Conservation (phyloP, 805 yeast genomes). For the Kuraishia cidri region DNA sequence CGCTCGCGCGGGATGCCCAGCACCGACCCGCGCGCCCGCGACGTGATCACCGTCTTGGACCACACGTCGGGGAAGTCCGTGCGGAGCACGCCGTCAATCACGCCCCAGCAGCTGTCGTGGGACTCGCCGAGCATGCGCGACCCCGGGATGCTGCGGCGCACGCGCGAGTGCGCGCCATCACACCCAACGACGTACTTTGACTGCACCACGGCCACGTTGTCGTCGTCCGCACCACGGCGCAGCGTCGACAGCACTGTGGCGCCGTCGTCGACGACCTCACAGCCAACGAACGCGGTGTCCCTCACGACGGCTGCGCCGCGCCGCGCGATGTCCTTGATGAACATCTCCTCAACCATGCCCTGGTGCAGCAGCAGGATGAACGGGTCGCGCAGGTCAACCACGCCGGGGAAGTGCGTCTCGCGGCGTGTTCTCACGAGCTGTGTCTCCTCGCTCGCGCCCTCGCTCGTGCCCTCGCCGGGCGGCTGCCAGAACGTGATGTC, state of each 20-base stretch:
- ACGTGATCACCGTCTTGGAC: conserved; percentile 21
- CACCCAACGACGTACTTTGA: conserved; percentile 22
- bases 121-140: conserved; percentile 22
- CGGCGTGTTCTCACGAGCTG: conserved; percentile 5
- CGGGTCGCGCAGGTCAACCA: conserved; percentile 8
- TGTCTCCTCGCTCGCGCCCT: too few relatives aligned
- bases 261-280: neutral
- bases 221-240: neutral
- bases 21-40: conserved; percentile 18
- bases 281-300: conserved; percentile 2
- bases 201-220: conserved; percentile 7
- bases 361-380: conserved; percentile 7
- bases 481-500: conserved; percentile 13
- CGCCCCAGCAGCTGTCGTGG: conserved; percentile 26
- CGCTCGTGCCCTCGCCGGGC: conserved; percentile 7
- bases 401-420: conserved; percentile 4
- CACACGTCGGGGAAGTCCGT: conserved; percentile 26
- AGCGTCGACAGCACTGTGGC: conserved; percentile 1
- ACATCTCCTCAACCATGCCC: conserved; percentile 11
- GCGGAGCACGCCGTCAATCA: conserved; percentile 21
- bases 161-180: conserved; percentile 24
- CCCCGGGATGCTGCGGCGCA: conserved; percentile 15
- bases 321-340: conserved; percentile 26
- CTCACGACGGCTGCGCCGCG: conserved; percentile 23
- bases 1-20: conserved; percentile 25